A percentile compares a stretch with the other conserved stretches of the same genome.
phyloP scores from a whole-genome alignment of 805 yeast genomes.

The Candida endomychidarum region DNA sequence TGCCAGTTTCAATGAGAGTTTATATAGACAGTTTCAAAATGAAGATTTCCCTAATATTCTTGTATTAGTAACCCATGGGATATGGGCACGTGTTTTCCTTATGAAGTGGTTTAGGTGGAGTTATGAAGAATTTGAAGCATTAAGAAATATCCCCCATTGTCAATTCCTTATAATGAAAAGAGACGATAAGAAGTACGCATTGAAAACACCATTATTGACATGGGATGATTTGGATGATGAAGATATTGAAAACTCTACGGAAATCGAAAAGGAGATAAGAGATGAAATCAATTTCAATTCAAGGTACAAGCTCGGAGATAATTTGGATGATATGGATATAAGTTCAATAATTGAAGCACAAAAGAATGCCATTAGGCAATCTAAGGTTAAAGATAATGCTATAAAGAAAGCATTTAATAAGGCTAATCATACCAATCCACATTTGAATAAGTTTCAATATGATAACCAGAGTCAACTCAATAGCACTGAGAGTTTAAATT shows the following conservation, averaged over 20 bases:
- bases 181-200: slow-evolving; percentile 48
- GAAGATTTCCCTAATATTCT: slow-evolving; percentile 76
- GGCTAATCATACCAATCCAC: slow-evolving; percentile 9
- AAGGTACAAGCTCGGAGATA: slow-evolving; percentile 24
- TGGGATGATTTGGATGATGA: slow-evolving; percentile 64
- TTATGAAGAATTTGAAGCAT: slow-evolving; percentile 81
- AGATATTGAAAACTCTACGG: slow-evolving; percentile 38
- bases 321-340: slow-evolving; percentile 40
- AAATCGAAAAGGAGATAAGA: slow-evolving; percentile 34
- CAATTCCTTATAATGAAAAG: slow-evolving; percentile 77
- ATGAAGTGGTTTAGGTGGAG: slow-evolving; percentile 96
- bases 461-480: slow-evolving; percentile 30
- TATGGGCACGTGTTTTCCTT: slow-evolving; percentile 88
- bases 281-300: slow-evolving; percentile 40
- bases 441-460: slow-evolving; percentile 15
- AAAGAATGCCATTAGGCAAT: slow-evolving; percentile 33
- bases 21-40: slow-evolving; percentile 74
- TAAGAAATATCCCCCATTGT: slow-evolving; percentile 84
- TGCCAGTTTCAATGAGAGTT: slow-evolving; percentile 84
- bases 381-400: slow-evolving; percentile 42
- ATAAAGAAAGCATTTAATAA: slow-evolving; percentile 40
- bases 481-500: slow-evolving; percentile 14
- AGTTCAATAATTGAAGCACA: slow-evolving; percentile 38
- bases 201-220: slow-evolving; percentile 62
- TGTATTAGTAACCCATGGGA: slow-evolving; percentile 88